Percentiles rank a stretch among this genome's conserved stretches.
Evolutionary conservation across 495 filamentous ascomycete species (phyloP).

Genomic region (Penicillium silybi): DNA sequence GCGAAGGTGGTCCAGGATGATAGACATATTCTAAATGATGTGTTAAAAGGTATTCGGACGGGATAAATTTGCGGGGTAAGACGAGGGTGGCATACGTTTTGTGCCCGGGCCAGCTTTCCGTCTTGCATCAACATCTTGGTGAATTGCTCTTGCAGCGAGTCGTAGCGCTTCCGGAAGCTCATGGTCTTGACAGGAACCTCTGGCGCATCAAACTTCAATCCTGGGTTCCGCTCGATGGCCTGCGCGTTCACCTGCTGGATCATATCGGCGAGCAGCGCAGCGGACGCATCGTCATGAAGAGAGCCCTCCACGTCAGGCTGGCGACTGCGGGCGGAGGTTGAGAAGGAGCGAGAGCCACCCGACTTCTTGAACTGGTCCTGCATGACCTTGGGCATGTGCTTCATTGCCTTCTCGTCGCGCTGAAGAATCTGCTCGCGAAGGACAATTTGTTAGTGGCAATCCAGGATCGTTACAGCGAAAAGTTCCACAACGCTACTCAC

Average conservation of each 20-base stretch:
- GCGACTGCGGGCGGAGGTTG: slow-evolving; percentile 46
- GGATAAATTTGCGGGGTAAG: background rate
- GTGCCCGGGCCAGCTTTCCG: slow-evolving; percentile 77
- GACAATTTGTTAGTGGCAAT: background rate
- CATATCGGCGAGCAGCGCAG: slow-evolving; percentile 37
- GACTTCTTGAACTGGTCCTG: slow-evolving; percentile 50
- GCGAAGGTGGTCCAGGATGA: slow-evolving; percentile 83
- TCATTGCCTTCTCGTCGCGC: slow-evolving; percentile 56
- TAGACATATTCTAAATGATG: slow-evolving; percentile 66
- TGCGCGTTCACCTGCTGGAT: slow-evolving; percentile 33
- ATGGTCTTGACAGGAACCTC: slow-evolving; percentile 55
- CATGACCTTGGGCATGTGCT: slow-evolving; percentile 67
- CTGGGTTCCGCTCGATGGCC: slow-evolving; percentile 35
- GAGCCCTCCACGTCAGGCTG: slow-evolving; percentile 24
- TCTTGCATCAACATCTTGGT: slow-evolving; percentile 87
- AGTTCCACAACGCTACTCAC: slow-evolving; percentile 33
- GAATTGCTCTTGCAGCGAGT: slow-evolving; percentile 76
- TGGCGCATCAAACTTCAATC: slow-evolving; percentile 74
- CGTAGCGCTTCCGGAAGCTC: slow-evolving; percentile 73
- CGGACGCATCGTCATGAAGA: slow-evolving; percentile 23
- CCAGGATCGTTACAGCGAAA: background rate
- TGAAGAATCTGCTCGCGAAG: slow-evolving; percentile 52
- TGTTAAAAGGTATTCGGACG: background rate
- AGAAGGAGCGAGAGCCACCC: slow-evolving; percentile 54
- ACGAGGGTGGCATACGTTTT: slow-evolving; percentile 57